Evolutionary conservation across 1,284 basidiomycete genomes (phyloP), one percentile per base, ranked within the genome.

Genomic region (Ceratobasidium sp.): DNA sequence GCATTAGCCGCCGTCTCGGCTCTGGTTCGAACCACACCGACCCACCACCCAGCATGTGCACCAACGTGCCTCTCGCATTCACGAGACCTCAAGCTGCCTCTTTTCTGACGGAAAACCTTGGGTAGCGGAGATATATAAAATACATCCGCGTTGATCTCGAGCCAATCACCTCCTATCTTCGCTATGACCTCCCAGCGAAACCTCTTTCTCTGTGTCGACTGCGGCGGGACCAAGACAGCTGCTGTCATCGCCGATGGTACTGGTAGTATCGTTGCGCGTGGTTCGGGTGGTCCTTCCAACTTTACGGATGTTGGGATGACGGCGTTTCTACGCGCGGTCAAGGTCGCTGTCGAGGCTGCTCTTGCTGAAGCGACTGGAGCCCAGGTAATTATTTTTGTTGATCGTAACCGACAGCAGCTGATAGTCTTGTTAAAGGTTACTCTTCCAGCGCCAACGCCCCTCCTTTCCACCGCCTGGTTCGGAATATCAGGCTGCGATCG

Each of bases 221-320:
- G 93, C 78, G 93, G 93, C 44, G 93, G 92, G 25, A 92, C 92
- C 62, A 95, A 95, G 85, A 94, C 93, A 7, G 88, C 90, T 32
- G 91, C 88, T 9, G 92, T 88, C 78, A 88, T 95, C 81, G 86
- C 86, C 77, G 86, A 90, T 81, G 80, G 81, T 29, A 78, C 85
- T 4, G 91, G 92, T 74, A 83, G 84, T 1, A 86, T 93, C 80
- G 77, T 92, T 65, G 91, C 88, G 0, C 89, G 90, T 44, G 91
- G 89, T 0, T 83, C 85, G 17, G 90, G 89, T 8, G 92, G 92
- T 1, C 90, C 90, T 1, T 91, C 90, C 77, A 92, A 92, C 82
- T 90, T 89, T 81, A 84, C 89, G n/a, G 90, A 90, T 83, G 86
- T 90, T 79, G 87, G 88, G 46, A 79, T 86, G 29, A 81, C 84